These are phyloP conservation scores for Spraguea lophii DNA, from an alignment of 371 early-diverging fungal genomes.

Conservation along the genomic window DNA sequence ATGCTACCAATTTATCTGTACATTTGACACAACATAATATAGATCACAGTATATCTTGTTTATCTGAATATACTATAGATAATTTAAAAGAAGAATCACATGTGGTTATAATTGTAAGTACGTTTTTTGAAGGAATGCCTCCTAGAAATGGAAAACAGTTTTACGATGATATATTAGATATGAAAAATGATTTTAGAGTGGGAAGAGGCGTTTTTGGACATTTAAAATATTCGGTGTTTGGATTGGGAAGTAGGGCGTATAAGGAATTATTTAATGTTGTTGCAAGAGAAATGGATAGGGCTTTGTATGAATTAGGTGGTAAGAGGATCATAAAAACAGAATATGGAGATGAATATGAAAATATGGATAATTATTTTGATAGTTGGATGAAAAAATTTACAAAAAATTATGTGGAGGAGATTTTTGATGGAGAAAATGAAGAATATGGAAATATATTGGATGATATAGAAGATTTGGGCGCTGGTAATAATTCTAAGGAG, in stretches of 20 bases:
- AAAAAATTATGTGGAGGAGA: conserved; percentile 54
- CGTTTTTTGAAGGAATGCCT: conserved; percentile 56
- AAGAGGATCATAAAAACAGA: conserved; percentile 52
- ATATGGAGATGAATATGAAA: conserved; percentile 51
- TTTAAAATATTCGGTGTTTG: conserved; percentile 54
- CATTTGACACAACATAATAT: not conserved
- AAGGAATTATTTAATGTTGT: conserved; percentile 51
- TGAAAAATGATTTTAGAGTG: conserved; percentile 53
- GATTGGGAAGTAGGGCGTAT: conserved; percentile 56
- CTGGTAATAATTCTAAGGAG: not conserved
- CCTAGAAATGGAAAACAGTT: conserved; percentile 50
- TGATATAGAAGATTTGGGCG: conserved; percentile 33
- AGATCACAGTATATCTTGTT: not conserved
- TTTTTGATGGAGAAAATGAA: conserved; percentile 49
- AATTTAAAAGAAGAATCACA: conserved; percentile 49
- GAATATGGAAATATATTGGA: conserved; percentile 48
- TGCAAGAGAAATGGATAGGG: conserved; percentile 50
- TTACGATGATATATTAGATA: conserved; percentile 52
- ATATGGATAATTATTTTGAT: conserved; percentile 48
- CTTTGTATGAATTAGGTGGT: conserved; percentile 52
- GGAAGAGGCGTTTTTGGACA: conserved; percentile 49
- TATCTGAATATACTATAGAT: conserved; percentile 51
- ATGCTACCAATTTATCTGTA: not conserved
- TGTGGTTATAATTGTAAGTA: conserved; percentile 52
- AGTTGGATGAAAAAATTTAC: conserved; percentile 47